phyloP scores from a whole-genome alignment of 2,329 filamentous ascomycete genomes.

The Phialophora verrucosa region DNA sequence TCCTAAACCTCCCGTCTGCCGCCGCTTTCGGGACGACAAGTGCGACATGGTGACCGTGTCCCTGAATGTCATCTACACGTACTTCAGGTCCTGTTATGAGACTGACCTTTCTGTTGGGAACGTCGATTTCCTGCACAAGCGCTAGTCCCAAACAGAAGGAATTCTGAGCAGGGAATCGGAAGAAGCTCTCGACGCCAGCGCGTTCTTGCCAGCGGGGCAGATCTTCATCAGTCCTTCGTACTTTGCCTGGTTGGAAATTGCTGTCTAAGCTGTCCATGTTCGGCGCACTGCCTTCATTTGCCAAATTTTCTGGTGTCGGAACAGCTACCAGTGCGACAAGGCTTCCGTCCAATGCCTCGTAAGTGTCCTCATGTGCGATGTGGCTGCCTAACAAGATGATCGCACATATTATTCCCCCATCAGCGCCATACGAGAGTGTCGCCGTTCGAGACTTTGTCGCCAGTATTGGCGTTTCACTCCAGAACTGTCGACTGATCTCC shows the following conservation, averaged over 20 bases:
- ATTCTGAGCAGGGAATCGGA: slow-evolving; percentile 23
- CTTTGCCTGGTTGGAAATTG: background rate
- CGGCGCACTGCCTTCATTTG: background rate
- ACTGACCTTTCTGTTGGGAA: slow-evolving; percentile 24
- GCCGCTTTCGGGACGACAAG: slow-evolving; percentile 33
- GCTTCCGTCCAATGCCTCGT: slow-evolving; percentile 59
- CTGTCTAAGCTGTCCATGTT: slow-evolving; percentile 7
- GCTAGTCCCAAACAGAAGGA: slow-evolving; percentile 31
- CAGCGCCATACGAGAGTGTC: slow-evolving; percentile 50
- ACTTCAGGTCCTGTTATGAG: slow-evolving; percentile 18
- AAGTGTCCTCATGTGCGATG: slow-evolving; percentile 54
- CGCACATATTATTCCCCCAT: slow-evolving; percentile 56
- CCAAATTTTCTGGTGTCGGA: background rate
- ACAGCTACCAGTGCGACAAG: slow-evolving; percentile 59
- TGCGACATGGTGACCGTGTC: slow-evolving; percentile 23
- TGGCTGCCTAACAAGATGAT: slow-evolving; percentile 57
- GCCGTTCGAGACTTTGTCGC: slow-evolving; percentile 38
- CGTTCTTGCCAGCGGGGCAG: slow-evolving; percentile 22
- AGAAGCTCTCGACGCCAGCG: slow-evolving; percentile 3
- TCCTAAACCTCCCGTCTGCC: slow-evolving; percentile 30
- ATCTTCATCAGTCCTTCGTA: slow-evolving; percentile 27
- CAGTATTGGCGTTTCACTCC: slow-evolving; percentile 55
- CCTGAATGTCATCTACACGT: slow-evolving; percentile 18
- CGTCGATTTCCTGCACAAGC: slow-evolving; percentile 30
- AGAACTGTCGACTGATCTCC: slow-evolving; percentile 46